Evolutionary conservation across 768 basidiomycete genomes (phyloP).

Genomic region (Suillus brevipes): DNA sequence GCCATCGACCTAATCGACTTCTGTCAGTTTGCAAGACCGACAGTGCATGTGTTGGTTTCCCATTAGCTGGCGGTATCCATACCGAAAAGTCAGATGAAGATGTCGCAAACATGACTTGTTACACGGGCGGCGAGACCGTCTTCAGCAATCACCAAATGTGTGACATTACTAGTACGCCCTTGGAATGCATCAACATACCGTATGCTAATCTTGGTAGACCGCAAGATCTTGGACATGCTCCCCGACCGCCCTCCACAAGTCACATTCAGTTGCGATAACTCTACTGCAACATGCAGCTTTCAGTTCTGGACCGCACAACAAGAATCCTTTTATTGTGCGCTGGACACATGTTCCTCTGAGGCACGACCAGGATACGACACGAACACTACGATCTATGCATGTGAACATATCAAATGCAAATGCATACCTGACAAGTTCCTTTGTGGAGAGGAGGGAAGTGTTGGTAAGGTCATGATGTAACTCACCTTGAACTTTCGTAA

Average conservation of each 20-base stretch:
- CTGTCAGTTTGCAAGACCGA: constrained; percentile 63
- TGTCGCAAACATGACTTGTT: constrained; percentile 82
- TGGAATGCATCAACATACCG: not conserved
- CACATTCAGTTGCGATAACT: constrained; percentile 86
- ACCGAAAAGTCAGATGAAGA: constrained; percentile 41
- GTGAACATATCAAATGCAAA: constrained; percentile 82
- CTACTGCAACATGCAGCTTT: constrained; percentile 74
- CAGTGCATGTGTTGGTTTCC: constrained; percentile 77
- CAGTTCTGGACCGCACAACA: constrained; percentile 97
- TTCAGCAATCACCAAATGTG: constrained; percentile 97
- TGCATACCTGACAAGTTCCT: constrained; percentile 95
- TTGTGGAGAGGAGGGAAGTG: constrained; percentile 92
- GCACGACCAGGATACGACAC: constrained; percentile 52
- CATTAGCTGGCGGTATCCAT: constrained; percentile 49
- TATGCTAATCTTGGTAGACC: constrained; percentile 50
- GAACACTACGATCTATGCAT: constrained; percentile 77
- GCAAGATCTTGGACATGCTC: constrained; percentile 92
- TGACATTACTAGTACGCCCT: constrained; percentile 87
- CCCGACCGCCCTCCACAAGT: constrained; percentile 91
- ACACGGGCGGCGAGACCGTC: constrained; percentile 91
- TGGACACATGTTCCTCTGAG: constrained; percentile 65
- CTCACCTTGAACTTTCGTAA: not conserved
- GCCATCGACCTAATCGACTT: not conserved
- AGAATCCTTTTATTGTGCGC: constrained; percentile 94
- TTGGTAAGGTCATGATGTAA: constrained; percentile 58